Percentiles rank a stretch among this genome's conserved stretches.
These are phyloP conservation scores for Leccinellum luteum DNA, from an alignment of 768 basidiomycete species.

Conservation along the genomic window DNA sequence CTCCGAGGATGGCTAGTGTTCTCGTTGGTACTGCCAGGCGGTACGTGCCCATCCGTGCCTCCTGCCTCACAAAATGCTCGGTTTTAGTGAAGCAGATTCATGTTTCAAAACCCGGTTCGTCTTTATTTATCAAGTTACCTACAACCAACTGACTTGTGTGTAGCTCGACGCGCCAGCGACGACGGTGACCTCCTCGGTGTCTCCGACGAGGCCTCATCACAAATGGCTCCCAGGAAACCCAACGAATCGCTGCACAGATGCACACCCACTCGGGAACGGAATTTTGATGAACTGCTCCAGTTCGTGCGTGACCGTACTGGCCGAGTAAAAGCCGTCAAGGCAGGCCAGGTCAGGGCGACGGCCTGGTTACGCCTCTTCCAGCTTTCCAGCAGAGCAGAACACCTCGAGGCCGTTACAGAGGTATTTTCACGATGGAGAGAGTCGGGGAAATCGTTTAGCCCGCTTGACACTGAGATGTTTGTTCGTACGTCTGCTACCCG, in stretches of 20 bases:
- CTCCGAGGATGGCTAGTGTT: slow-evolving; percentile 8
- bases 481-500: slow-evolving; percentile 44
- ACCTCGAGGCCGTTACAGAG: slow-evolving; percentile 46
- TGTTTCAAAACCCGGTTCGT: slow-evolving; percentile 24
- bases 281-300: slow-evolving; percentile 24
- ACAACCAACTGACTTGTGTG: neutral
- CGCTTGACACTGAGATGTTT: slow-evolving; percentile 45
- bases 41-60: slow-evolving; percentile 1
- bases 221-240: neutral
- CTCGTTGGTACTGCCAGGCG: slow-evolving; percentile 13
- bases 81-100: slow-evolving; percentile 15
- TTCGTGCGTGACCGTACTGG: slow-evolving; percentile 31
- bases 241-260: neutral
- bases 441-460: slow-evolving; percentile 38
- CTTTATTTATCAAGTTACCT: neutral
- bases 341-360: slow-evolving; percentile 40
- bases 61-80: slow-evolving; percentile 4
- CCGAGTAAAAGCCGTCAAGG: slow-evolving; percentile 26
- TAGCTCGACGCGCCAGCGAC: slow-evolving; percentile 15
- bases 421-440: slow-evolving; percentile 52
- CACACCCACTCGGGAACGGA: slow-evolving; percentile 14
- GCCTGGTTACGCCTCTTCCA: slow-evolving; percentile 52
- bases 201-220: slow-evolving; percentile 1
- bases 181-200: slow-evolving; percentile 16
- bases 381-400: slow-evolving; percentile 47